Evolutionary conservation across 148 eudicot genomes (phyloP), one percentile per base, ranked within the genome.

Genomic region (Diospyros kaki): DNA sequence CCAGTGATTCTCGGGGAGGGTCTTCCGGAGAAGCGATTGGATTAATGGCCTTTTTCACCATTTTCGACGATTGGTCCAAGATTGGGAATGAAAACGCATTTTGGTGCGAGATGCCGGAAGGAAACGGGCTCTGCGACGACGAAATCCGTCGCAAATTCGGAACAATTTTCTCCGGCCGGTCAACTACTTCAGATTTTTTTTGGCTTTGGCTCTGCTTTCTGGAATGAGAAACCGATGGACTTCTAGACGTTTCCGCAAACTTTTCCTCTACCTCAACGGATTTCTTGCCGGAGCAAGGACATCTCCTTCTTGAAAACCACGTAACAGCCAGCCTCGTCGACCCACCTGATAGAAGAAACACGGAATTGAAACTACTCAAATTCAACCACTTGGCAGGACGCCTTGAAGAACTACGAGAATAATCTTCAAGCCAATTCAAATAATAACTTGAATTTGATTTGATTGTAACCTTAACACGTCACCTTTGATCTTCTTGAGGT

Each of bases 281-380:
- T 64, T 89, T 93, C 81, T 87, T 89, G 15, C 96, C 90, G 0
- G 80, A 77, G 74, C 98, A 90, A 52, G 93, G 94, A 8, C 98
- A 90, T 74, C 83, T 90, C 43, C 76, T 78, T 1, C 86, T 72
- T 28, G 83, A 77, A 51, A 83, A 76, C 98, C 96, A 89, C 69
- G 83, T 93, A 6, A 72, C 40, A 6, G 62, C 69, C 44, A 28
- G 28, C 28, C 28, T 28, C 28, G 28, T 28, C 28, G 28, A 28
- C 28, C 28, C 28, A 28, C 28, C 28, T 28, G 28, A 28, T 28
- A 28, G 28, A 28, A 28, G 28, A 28, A 28, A 28, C 28, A 28
- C 28, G 28, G 28, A 28, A 28, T 28, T 28, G 28, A 28, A 28
- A 28, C 28, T 28, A 28, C 28, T 28, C 28, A 28, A 28, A 28